Evolutionary conservation across 225 moss, liverwort and hornwort genomes (phyloP).

Genomic region (Bryum argenteum): DNA sequence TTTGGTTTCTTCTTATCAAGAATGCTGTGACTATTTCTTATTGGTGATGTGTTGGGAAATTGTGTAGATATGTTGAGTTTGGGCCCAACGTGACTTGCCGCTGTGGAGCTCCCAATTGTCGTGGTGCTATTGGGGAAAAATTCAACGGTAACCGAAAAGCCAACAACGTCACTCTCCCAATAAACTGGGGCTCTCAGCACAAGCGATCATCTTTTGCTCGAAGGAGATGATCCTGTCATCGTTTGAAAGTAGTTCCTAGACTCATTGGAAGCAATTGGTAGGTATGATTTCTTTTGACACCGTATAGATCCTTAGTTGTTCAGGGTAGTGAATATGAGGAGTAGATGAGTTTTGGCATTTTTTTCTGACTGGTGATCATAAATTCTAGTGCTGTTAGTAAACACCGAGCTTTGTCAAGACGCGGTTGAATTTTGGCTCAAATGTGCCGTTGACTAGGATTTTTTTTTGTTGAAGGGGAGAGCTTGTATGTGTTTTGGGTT

Average conservation of each 20-base stretch:
- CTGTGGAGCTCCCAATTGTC: conserved; percentile 82
- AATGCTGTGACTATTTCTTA: conserved; percentile 1
- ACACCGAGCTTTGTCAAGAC: background rate
- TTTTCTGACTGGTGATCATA: background rate
- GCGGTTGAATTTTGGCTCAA: background rate
- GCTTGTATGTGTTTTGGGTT: background rate
- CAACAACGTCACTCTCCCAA: conserved; percentile 22
- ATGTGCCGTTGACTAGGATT: background rate
- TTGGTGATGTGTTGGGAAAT: conserved; percentile 23
- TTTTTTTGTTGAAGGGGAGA: too few relatives aligned
- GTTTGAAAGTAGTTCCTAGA: conserved; percentile 12
- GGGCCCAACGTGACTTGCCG: conserved; percentile 77
- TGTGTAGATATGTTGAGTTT: conserved; percentile 79
- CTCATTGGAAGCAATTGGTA: conserved; percentile 29
- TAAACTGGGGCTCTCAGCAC: conserved; percentile 58
- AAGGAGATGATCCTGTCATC: conserved; percentile 33
- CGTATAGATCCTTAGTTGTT: background rate
- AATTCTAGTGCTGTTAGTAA: background rate
- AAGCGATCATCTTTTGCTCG: conserved; percentile 44
- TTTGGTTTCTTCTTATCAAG: background rate
- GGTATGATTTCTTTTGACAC: background rate
- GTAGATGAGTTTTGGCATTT: background rate
- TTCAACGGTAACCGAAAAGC: conserved; percentile 51
- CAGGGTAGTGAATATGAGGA: background rate
- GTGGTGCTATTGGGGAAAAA: conserved; percentile 80